A percentile compares a stretch with the other conserved stretches of the same genome.
Evolutionary conservation across 2,329 filamentous ascomycete genomes (phyloP).

Genomic region (Apiospora sp.): DNA sequence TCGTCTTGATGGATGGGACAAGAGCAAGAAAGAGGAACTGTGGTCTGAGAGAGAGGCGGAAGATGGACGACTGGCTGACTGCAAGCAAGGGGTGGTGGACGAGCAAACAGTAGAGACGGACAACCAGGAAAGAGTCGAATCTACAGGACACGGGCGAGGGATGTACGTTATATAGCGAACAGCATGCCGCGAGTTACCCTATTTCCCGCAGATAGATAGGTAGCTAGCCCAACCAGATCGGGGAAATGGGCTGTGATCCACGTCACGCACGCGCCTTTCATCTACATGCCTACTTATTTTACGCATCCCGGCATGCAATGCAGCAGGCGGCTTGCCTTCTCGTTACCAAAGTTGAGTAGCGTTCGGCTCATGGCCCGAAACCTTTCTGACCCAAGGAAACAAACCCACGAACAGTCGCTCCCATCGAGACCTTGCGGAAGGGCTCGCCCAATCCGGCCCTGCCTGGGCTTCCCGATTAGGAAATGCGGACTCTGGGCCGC

Average conservation of each 20-base stretch:
- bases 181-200: not conserved
- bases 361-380: conserved; percentile 20
- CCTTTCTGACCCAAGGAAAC: not conserved
- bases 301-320: not conserved
- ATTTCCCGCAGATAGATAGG: conserved; percentile 1
- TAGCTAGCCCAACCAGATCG: not conserved
- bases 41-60: not conserved
- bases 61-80: conserved; percentile 1
- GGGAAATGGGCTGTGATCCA: not conserved
- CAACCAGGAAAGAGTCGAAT: not conserved
- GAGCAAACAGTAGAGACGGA: not conserved
- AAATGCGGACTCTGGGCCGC: conserved; percentile 6
- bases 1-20: not conserved
- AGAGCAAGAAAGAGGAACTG: not conserved
- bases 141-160: not conserved
- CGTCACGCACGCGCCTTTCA: not conserved
- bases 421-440: not conserved
- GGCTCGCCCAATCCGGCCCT: not conserved
- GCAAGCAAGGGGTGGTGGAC: not conserved
- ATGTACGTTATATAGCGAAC: not conserved
- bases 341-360: not conserved
- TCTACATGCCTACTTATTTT: not conserved
- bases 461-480: not conserved
- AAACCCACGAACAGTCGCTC: not conserved
- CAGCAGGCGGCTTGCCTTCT: not conserved